Base-by-base conservation (phyloP, 2,329 filamentous ascomycete species). In the Phaeosphaeria sp. region DNA sequence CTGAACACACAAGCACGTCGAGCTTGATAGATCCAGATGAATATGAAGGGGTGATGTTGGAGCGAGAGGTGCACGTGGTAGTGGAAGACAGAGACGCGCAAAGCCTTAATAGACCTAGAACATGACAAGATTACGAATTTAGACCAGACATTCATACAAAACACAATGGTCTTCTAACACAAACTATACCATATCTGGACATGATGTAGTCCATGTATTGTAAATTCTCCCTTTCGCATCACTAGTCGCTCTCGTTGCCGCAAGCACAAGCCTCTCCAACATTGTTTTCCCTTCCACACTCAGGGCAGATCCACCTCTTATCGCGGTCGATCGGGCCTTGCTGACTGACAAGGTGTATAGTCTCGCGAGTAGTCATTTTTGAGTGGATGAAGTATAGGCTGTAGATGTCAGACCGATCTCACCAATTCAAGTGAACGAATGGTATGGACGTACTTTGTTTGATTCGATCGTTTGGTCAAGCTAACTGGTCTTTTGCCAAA, bases 1-100 rank as follows among this genome's bases (percentile, higher is more conserved):
- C 67, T 17, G 66, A 63, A 17, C 56, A 68, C n/a, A 65, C 62
- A 6, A 68, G 64, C 36, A 68, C 64, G 2, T 67, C 66, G 6
- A 67, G 66, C 42, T 45, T 68, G 6, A 61, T 64, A 42, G 60
- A 63, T 18, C 43, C 27, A 9, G 45, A 57, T 25, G 51, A 60
- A 3, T 42, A 49, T 53, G 61, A 55, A 21, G 66, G 64, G 2
- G 62, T 68, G 11, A 62, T 66, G 56, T 48, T 64, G 40, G 59
- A 63, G 24, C 49, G 61, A 5, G 66, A 67, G 20, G 60, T 67
- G 20, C 62, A 56, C 6, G 59, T 68, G 4, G 53, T 59, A 22
- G 59, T 68, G 6, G 66, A 67, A 39, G 30, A 49, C 25, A 30
- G 22, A 13, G 21, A 48, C 11, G n/a, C 21, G 24, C 22, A 48